Evolutionary conservation across 148 eudicot genomes (phyloP).

Genomic region (Euryodendron excelsum): DNA sequence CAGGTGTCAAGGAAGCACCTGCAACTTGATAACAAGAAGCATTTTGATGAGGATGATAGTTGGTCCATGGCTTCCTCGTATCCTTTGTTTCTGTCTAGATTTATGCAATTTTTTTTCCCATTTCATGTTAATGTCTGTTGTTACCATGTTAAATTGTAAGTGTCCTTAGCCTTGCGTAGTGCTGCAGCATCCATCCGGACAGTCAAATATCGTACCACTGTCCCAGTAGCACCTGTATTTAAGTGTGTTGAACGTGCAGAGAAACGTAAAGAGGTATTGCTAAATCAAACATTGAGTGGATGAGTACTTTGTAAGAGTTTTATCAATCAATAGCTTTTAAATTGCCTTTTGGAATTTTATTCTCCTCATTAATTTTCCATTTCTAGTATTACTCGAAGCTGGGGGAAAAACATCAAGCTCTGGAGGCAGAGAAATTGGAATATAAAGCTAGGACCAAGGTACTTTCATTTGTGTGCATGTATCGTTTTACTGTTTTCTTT

Average conservation of each 20-base stretch:
- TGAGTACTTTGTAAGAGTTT: neutral
- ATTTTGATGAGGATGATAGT: constrained; percentile 69
- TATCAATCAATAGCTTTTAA: neutral
- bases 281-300: neutral
- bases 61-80: constrained; percentile 87
- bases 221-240: constrained; percentile 76
- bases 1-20: constrained; percentile 39
- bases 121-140: no score
- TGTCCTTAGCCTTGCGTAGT: constrained; percentile 53
- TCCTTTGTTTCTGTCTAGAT: constrained; percentile 39
- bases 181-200: constrained; percentile 67
- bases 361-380: constrained; percentile 2
- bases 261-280: constrained; percentile 77
- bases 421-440: constrained; percentile 79
- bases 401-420: constrained; percentile 81
- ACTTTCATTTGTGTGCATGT: constrained; percentile 10
- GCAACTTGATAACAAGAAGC: constrained; percentile 21
- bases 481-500: neutral
- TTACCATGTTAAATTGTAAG: neutral
- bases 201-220: constrained; percentile 65
- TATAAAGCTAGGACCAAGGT: constrained; percentile 89
- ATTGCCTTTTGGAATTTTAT: neutral
- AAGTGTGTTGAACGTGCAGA: constrained; percentile 48
- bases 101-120: neutral
- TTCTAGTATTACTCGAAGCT: constrained; percentile 71